Conservation (phyloP, 805 yeast genomes). For the Candida sithepensis region DNA sequence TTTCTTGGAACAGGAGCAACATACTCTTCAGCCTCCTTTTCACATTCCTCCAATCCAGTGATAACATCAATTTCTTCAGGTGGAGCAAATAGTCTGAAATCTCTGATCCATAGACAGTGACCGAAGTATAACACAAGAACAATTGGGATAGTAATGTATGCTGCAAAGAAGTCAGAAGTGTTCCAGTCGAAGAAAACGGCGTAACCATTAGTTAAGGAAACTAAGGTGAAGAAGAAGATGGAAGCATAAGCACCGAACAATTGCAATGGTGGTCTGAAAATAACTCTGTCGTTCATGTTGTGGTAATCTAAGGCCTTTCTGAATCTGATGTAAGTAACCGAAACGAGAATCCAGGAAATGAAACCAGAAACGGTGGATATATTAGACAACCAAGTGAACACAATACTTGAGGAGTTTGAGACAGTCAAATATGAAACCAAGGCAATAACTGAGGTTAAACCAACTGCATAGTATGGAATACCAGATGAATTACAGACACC, state of each 20-base stretch:
- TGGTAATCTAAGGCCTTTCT: conserved; percentile 59
- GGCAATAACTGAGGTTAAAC: conserved; percentile 43
- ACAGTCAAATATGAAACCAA: conserved; percentile 67
- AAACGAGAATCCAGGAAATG: conserved; percentile 56
- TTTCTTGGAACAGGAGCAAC: conserved; percentile 36
- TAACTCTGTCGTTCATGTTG: conserved; percentile 48
- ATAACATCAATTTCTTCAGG: conserved; percentile 52
- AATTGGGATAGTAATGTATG: conserved; percentile 59
- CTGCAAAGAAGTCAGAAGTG: conserved; percentile 55
- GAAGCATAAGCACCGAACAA: conserved; percentile 58
- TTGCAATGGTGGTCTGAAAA: conserved; percentile 53
- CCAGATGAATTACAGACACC: conserved; percentile 60
- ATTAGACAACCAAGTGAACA: conserved; percentile 67
- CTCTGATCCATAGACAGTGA: conserved; percentile 44
- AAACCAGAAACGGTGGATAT: conserved; percentile 67
- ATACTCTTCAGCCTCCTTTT: conserved; percentile 40
- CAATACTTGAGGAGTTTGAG: conserved; percentile 50
- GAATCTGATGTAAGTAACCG: conserved; percentile 56
- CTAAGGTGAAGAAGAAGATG: conserved; percentile 36
- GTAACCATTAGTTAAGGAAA: conserved; percentile 61
- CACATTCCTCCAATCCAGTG: conserved; percentile 53
- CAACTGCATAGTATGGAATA: conserved; percentile 60
- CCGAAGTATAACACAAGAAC: conserved; percentile 48
- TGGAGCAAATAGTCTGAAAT: conserved; percentile 44
- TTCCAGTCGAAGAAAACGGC: conserved; percentile 52